Percentiles rank a stretch among this genome's conserved stretches.
These are phyloP conservation scores for Microcos paniculata DNA, from an alignment of 345 rosid genomes.

Conservation along the genomic window DNA sequence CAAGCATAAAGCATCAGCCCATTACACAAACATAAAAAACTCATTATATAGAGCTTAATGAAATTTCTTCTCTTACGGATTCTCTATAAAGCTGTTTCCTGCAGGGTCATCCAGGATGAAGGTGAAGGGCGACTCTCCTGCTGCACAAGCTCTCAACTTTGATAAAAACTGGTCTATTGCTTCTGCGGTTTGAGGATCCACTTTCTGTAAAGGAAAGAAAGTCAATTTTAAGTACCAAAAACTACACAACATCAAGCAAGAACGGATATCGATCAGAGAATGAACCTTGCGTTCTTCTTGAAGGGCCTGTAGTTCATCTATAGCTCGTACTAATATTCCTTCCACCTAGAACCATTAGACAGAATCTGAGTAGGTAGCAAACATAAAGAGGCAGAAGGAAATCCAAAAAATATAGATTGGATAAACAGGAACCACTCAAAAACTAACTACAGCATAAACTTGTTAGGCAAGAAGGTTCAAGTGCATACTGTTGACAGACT, in stretches of 20 bases:
- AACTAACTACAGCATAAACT: background rate
- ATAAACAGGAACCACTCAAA: background rate
- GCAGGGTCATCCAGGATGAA: constrained; percentile 89
- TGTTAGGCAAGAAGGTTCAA: constrained; percentile 6
- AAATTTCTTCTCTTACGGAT: constrained; percentile 60
- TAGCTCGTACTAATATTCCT: constrained; percentile 77
- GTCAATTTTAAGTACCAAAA: constrained; percentile 6
- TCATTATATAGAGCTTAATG: constrained; percentile 1
- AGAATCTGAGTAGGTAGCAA: constrained; percentile 5
- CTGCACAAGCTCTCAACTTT: constrained; percentile 80
- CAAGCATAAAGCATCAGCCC: background rate
- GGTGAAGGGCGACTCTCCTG: constrained; percentile 60
- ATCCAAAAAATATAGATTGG: background rate
- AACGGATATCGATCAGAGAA: constrained; percentile 1
- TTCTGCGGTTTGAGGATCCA: constrained; percentile 83
- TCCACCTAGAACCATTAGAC: constrained; percentile 52
- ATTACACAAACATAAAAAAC: constrained; percentile 2
- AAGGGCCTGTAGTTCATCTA: constrained; percentile 80
- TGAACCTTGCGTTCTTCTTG: constrained; percentile 89
- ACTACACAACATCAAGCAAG: background rate
- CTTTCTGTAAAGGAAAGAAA: constrained; percentile 55
- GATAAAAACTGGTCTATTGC: constrained; percentile 77
- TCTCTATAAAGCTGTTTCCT: constrained; percentile 96
- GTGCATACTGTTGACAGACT: constrained; percentile 77
- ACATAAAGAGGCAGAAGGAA: background rate